phyloP scores from a whole-genome alignment of 1,284 basidiomycete species.

The Pulchroboletus neoregius region DNA sequence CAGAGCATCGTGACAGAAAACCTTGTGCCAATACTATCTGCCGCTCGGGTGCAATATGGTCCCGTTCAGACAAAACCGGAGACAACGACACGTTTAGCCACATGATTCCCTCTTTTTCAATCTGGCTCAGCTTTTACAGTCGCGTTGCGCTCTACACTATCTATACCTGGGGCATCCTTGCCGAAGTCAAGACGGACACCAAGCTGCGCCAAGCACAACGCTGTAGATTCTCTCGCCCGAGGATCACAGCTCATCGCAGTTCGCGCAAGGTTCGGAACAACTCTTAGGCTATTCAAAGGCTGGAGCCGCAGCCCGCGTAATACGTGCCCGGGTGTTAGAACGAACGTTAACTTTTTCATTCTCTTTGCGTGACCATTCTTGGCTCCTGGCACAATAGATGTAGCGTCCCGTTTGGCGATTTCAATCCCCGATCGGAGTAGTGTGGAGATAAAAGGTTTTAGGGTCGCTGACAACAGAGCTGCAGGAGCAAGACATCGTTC shows the following conservation, averaged over 20 bases:
- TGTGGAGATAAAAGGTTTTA: constrained; percentile 31
- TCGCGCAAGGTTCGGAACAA: constrained; percentile 3
- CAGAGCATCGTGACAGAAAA: background rate
- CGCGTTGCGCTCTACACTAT: background rate
- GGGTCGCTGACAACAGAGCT: constrained; percentile 27
- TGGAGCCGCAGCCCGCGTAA: constrained; percentile 32
- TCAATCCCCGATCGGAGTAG: constrained; percentile 29
- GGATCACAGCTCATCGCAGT: constrained; percentile 7
- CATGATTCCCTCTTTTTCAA: background rate
- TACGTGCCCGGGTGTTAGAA: constrained; percentile 39
- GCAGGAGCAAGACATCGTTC: constrained; percentile 28
- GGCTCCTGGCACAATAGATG: constrained; percentile 13
- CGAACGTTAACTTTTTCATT: constrained; percentile 28
- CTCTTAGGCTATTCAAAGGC: constrained; percentile 4
- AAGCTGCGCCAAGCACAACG: constrained; percentile 30
- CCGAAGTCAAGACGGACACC: constrained; percentile 27
- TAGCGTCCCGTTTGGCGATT: constrained; percentile 28
- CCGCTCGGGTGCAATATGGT: background rate
- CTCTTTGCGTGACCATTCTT: constrained; percentile 24
- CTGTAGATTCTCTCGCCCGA: constrained; percentile 18
- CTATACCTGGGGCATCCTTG: background rate
- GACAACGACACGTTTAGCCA: background rate
- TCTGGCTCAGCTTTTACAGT: constrained; percentile 17
- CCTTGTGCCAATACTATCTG: constrained; percentile 2
- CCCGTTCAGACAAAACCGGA: background rate